Conservation (phyloP, 192 early-diverging fungal genomes). For the Funneliformis mosseae region DNA sequence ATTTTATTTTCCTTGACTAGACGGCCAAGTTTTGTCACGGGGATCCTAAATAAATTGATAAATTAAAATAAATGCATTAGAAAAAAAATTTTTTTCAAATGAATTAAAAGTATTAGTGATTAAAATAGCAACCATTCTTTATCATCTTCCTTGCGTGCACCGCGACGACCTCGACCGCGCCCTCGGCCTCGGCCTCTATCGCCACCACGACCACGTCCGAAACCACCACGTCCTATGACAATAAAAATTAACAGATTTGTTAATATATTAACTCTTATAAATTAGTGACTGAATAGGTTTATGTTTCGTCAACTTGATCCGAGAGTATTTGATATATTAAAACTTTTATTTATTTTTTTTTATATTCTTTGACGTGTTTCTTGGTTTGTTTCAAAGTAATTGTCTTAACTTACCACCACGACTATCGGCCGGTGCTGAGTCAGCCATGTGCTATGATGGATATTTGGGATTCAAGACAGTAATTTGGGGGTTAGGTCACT, state of each 20-base stretch:
- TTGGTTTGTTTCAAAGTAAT: not conserved
- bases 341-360: not conserved
- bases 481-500: not conserved
- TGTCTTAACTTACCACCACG: conserved; percentile 51
- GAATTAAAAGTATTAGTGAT: not conserved
- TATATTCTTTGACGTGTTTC: not conserved
- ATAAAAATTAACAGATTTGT: not conserved
- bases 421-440: conserved; percentile 77
- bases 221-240: conserved; percentile 78
- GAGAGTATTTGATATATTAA: not conserved
- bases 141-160: conserved; percentile 70
- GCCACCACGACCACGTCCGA: conserved; percentile 79
- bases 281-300: not conserved
- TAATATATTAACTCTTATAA: not conserved
- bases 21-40: conserved; percentile 99
- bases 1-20: conserved; percentile 98
- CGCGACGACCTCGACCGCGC: conserved; percentile 78
- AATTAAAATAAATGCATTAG: conserved; percentile 29
- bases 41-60: conserved; percentile 57
- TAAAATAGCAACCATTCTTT: conserved; percentile 65
- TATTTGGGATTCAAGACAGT: not conserved
- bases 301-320: no score
- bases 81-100: not conserved
- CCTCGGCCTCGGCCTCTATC: conserved; percentile 74
- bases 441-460: conserved; percentile 69